Evolutionary conservation across 768 basidiomycete genomes (phyloP).

Genomic region (Mycena metata): DNA sequence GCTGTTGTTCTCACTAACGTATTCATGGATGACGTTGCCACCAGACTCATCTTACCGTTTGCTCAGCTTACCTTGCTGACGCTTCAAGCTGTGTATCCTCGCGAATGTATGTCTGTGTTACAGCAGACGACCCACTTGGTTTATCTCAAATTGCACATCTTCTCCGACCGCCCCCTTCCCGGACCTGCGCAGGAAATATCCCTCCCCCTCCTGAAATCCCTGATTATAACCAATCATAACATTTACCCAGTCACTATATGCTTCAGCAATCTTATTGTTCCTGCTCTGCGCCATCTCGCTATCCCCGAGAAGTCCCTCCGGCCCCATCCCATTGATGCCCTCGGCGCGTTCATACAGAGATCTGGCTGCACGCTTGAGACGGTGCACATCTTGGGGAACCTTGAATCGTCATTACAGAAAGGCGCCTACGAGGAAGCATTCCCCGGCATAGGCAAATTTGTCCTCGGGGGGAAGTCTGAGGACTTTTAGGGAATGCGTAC

Average conservation of each 20-base stretch:
- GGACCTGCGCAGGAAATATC: background rate
- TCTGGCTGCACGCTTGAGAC: background rate
- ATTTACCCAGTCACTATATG: background rate
- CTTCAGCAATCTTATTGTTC: background rate
- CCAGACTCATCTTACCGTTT: background rate
- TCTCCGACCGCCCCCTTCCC: background rate
- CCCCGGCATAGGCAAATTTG: too few species aligned
- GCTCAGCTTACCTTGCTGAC: conserved; percentile 13
- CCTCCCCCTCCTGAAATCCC: background rate
- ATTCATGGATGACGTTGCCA: background rate
- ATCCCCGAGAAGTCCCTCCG: background rate
- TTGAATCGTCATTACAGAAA: too few species aligned
- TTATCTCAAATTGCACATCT: background rate
- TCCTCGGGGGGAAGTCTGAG: too few species aligned
- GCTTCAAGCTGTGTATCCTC: background rate
- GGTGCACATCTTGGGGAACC: background rate
- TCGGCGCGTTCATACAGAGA: conserved; percentile 3
- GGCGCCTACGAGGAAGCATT: too few species aligned
- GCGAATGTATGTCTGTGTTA: background rate
- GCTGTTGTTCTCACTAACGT: background rate
- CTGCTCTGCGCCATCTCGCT: background rate
- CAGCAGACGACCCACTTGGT: background rate
- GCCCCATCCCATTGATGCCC: background rate
- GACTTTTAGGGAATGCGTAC: too few species aligned
- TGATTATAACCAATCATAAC: background rate